These are phyloP conservation scores for Pseudonectria buxi DNA, from an alignment of 2,329 filamentous ascomycete genomes.

Conservation along the genomic window DNA sequence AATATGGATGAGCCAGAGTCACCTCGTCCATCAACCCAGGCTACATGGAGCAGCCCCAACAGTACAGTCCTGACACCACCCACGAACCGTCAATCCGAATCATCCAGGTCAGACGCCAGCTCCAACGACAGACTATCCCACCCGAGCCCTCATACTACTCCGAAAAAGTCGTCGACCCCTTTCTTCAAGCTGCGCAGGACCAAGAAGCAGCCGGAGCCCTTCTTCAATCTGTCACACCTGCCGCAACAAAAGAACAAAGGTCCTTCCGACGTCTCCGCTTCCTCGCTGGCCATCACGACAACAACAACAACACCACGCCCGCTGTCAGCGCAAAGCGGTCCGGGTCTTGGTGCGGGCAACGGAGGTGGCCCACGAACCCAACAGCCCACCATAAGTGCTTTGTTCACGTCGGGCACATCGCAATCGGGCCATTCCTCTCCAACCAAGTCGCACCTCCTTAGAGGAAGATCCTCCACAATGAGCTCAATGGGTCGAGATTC, in stretches of 20 bases:
- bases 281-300: constrained; percentile 33
- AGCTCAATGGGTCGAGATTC: constrained; percentile 72
- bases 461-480: constrained; percentile 83
- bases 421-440: constrained; percentile 62
- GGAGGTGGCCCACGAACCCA: constrained; percentile 9
- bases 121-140: constrained; percentile 57
- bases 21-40: constrained; percentile 24
- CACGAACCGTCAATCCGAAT: constrained; percentile 54
- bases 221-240: constrained; percentile 84
- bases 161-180: constrained; percentile 57
- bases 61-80: constrained; percentile 42
- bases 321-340: constrained; percentile 27
- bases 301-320: constrained; percentile 29
- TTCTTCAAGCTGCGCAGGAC: constrained; percentile 79
- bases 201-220: constrained; percentile 63
- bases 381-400: constrained; percentile 40
- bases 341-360: constrained; percentile 14
- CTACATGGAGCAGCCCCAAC: constrained; percentile 19
- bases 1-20: constrained; percentile 51
- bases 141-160: constrained; percentile 55
- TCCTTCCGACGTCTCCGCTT: constrained; percentile 31
- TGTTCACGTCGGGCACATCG: constrained; percentile 34
- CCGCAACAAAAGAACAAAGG: constrained; percentile 61
- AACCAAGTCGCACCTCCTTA: constrained; percentile 52
- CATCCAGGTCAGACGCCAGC: constrained; percentile 82